Percentiles rank a stretch among this genome's conserved stretches.
These are phyloP conservation scores for Fraxinus albicans DNA, from an alignment of 305 asterid genomes.

Conservation along the genomic window DNA sequence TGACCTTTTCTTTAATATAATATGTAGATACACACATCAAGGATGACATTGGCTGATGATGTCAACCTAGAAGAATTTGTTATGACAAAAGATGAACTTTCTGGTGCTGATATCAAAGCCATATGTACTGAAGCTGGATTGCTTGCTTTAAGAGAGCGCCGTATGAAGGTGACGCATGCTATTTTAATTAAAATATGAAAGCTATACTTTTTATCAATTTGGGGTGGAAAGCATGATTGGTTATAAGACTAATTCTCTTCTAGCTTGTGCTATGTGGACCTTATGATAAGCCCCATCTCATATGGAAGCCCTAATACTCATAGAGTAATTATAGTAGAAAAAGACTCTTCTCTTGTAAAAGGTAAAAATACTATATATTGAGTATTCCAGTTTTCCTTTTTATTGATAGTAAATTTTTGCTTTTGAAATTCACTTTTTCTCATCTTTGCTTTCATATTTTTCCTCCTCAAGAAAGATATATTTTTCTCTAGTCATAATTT, in stretches of 20 bases:
- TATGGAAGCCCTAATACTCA: not conserved
- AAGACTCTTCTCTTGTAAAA: too few species aligned
- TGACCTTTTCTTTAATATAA: constrained; percentile 16
- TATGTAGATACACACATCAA: constrained; percentile 77
- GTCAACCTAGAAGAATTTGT: constrained; percentile 94
- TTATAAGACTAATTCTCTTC: not conserved
- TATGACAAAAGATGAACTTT: constrained; percentile 94
- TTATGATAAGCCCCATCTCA: not conserved
- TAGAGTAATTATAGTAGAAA: not conserved
- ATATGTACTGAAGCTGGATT: constrained; percentile 96
- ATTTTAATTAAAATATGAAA: not conserved
- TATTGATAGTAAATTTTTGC: not conserved
- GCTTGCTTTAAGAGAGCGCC: constrained; percentile 89
- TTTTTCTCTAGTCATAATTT: not conserved
- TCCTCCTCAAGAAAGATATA: not conserved
- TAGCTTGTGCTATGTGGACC: not conserved
- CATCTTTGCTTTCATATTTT: not conserved
- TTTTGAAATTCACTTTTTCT: not conserved
- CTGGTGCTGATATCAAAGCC: constrained; percentile 96
- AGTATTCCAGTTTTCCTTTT: not conserved
- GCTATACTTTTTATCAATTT: not conserved
- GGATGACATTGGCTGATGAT: constrained; percentile 92
- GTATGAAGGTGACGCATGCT: constrained; percentile 68
- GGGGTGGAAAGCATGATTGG: not conserved
- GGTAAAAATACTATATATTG: not conserved